Base-by-base conservation (phyloP, 768 basidiomycete species). In the Lactarius quietus region DNA sequence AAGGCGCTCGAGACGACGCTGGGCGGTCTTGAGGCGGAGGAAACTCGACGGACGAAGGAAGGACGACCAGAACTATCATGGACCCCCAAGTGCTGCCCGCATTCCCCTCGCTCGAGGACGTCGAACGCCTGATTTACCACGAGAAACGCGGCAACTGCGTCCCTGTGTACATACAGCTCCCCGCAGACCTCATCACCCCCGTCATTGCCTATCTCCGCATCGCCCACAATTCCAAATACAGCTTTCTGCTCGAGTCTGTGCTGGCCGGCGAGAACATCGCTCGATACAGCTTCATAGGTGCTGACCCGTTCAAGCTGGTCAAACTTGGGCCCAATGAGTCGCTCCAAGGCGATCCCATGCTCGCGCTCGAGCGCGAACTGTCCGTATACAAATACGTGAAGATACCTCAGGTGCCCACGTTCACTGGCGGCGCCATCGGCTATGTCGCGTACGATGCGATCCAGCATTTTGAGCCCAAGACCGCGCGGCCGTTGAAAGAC, bases 371-470 rank as follows among this genome's bases (percentile, higher is more conserved):
- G 77, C 87, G 85, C 70, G 94, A 96, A 74, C 84, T 99, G 26
- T 79, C 87, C 8, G 79, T 89, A 60, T 93, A 98, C 79, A 83
- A 89, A 75, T 97, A 95, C 74, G 84, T 97, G 76, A 90, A 90
- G 74, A 86, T 97, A 29, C 94, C 94, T 6, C 91, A 95, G 75
- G 82, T 96, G 39, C 88, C 92, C 2, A 95, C 95, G 0, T 97
- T 98, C 74, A 96, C 95, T 53, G 97, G 97, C 54, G 97, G 97
- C 53, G 96, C 95, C 1, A 93, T 98, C 72, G 97, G 97, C 61
- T 98, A 97, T 75, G 93, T 99, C 66, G 86, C 93, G 15, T 99
- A 95, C 78, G 97, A 99, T 75, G 94, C 93, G 75, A 87, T 99
- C 63, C 93, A 91, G 63, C 87, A 98, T 76, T 99, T 99, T 72